A percentile compares a stretch with the other conserved stretches of the same genome.
These are phyloP conservation scores for Dictyostelium brefeldianum DNA, from an alignment of 78 protist species.

Conservation along the genomic window DNA sequence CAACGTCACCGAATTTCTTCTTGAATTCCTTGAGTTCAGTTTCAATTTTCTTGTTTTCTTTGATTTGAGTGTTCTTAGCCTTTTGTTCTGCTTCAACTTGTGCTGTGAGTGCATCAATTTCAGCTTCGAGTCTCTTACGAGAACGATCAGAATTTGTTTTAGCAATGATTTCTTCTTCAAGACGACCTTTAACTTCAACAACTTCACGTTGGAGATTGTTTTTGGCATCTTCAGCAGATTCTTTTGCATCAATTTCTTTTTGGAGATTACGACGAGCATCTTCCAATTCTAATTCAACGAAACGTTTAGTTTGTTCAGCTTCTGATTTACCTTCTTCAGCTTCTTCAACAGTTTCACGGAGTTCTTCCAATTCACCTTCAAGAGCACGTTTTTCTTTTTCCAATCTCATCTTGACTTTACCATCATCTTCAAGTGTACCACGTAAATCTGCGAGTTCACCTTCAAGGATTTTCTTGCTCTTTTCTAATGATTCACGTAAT, in stretches of 20 bases:
- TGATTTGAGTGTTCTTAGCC: conserved; percentile 65
- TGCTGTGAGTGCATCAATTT: conserved; percentile 75
- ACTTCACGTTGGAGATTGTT: conserved; percentile 76
- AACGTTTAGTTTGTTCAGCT: conserved; percentile 69
- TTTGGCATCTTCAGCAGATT: conserved; percentile 77
- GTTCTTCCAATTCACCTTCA: conserved; percentile 76
- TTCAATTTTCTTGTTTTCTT: conserved; percentile 71
- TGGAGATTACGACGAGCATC: conserved; percentile 70
- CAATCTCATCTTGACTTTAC: conserved; percentile 74
- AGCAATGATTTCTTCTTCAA: conserved; percentile 68
- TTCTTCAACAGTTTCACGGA: conserved; percentile 60
- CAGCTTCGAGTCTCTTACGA: conserved; percentile 67
- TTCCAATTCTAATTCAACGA: conserved; percentile 64
- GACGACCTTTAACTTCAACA: conserved; percentile 78
- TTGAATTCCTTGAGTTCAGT: conserved; percentile 77
- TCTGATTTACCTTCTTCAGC: conserved; percentile 75
- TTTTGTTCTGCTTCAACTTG: conserved; percentile 78
- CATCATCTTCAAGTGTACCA: conserved; percentile 74
- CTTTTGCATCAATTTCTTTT: conserved; percentile 78
- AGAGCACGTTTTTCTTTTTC: conserved; percentile 83
- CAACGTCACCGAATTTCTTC: conserved; percentile 61
- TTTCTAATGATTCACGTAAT: conserved; percentile 16
- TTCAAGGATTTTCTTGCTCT: conserved; percentile 78
- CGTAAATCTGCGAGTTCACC: conserved; percentile 76
- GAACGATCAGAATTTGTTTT: conserved; percentile 78